Evolutionary conservation across 2,329 filamentous ascomycete species (phyloP), one percentile per base, ranked within the genome.

Genomic region (Pseudopithomyces maydicus): DNA sequence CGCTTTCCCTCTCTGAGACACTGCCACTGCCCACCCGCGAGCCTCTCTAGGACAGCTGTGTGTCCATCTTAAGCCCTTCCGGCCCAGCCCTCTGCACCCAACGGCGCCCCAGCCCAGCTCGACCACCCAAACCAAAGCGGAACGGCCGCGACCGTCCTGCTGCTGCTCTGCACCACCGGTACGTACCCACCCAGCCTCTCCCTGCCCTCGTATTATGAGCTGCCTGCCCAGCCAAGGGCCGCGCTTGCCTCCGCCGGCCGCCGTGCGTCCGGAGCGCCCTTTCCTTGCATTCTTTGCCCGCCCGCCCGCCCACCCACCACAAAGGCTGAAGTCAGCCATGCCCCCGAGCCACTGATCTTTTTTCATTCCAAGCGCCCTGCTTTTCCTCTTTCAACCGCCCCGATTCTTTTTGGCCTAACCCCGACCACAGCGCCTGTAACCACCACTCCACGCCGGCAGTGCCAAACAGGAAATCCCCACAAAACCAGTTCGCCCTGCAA

Each of bases 1-100:
- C 68, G 66, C 71, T 75, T 77, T 75, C 71, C 74, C 71, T 72
- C 73, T 72, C 69, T 71, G 70, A 76, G 73, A 74, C 74, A 74
- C 68, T 70, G 61, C 61, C 58, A 64, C 55, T 62, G 52, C 60
- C 56, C 58, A 57, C 62, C 57, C 59, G 59, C 59, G 60, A 57
- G n/a, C 48, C 54, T 42, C 35, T 42, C 46, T 39, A 26, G 22
- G 45, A 29, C 26, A 36, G 45, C 47, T 20, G 33, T 38, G 45
- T n/a, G 50, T 32, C 50, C 50, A 52, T 52, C 50, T 54, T 44
- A 55, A 39, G 42, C 59, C 48, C 57, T 52, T 56, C 52, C 54
- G 58, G 55, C 57, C 58, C 57, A 54, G 47, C 59, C 57, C 66
- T 56, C 32, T 56, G 56, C 57, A 43, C 12, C 26, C 26, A 29